Conservation (phyloP, 2,329 filamentous ascomycete genomes). For the Stagonosporopsis tanaceti region DNA sequence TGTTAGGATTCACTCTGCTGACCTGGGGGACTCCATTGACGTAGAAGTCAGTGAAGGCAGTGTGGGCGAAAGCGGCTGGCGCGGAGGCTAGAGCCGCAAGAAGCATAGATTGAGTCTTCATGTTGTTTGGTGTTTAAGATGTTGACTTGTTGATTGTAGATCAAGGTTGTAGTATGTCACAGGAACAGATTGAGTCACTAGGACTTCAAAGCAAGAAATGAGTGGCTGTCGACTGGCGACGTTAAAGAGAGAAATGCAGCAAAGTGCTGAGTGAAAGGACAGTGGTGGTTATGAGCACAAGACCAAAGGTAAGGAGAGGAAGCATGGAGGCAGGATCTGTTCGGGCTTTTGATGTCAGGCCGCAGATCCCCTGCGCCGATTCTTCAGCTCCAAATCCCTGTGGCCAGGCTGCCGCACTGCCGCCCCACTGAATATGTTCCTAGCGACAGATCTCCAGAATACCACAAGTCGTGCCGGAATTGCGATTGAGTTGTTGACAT, state of each 20-base stretch:
- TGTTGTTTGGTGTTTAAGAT: conserved; percentile 24
- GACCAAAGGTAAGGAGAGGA: conserved; percentile 36
- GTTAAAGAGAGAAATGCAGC: conserved; percentile 44
- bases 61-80: conserved; percentile 46
- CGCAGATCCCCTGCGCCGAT: conserved; percentile 21
- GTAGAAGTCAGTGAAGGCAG: conserved; percentile 47
- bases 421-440: conserved; percentile 33
- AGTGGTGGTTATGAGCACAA: conserved; percentile 36
- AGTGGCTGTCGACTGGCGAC: conserved; percentile 50
- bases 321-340: conserved; percentile 19
- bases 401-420: conserved; percentile 21
- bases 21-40: conserved; percentile 44
- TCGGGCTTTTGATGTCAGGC: conserved; percentile 37
- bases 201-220: conserved; percentile 41
- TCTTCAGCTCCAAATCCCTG: conserved; percentile 25
- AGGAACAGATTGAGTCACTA: conserved; percentile 42
- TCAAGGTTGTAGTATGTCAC: conserved; percentile 31
- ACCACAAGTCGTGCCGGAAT: conserved; percentile 28
- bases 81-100: conserved; percentile 44
- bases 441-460: conserved; percentile 34
- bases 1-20: conserved; percentile 3
- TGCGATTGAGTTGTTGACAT: conserved; percentile 24
- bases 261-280: conserved; percentile 42
- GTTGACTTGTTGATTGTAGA: not conserved
- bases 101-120: conserved; percentile 47